These are phyloP conservation scores for Mortierella sp. DNA, from an alignment of 371 early-diverging fungal genomes.

Conservation along the genomic window DNA sequence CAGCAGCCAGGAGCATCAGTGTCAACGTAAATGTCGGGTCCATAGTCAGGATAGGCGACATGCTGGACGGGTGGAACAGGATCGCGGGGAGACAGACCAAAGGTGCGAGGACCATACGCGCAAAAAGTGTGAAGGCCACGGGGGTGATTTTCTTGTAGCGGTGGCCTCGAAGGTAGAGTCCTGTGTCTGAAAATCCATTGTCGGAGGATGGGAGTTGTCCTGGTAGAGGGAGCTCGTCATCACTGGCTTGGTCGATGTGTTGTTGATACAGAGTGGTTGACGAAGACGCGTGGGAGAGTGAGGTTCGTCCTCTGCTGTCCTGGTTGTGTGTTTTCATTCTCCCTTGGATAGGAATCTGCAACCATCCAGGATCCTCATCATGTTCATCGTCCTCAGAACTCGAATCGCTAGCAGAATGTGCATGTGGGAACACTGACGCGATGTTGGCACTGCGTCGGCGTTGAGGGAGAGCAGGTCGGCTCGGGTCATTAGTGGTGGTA, in stretches of 20 bases:
- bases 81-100: slow-evolving; percentile 63
- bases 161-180: slow-evolving; percentile 14
- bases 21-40: slow-evolving; percentile 67
- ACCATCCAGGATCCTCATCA: slow-evolving; percentile 24
- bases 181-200: slow-evolving; percentile 17
- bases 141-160: slow-evolving; percentile 57
- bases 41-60: slow-evolving; percentile 59
- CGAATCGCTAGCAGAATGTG: slow-evolving; percentile 12
- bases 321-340: slow-evolving; percentile 4
- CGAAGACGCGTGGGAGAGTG: slow-evolving; percentile 20
- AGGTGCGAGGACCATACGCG: slow-evolving; percentile 66
- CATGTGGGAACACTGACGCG: slow-evolving; percentile 26
- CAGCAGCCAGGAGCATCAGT: slow-evolving; percentile 68
- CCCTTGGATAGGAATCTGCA: slow-evolving; percentile 1
- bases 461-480: slow-evolving; percentile 6
- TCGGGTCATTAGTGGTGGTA: neutral
- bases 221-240: slow-evolving; percentile 9
- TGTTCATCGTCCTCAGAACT: slow-evolving; percentile 23
- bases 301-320: neutral
- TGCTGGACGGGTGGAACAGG: slow-evolving; percentile 58
- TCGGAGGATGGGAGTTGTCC: neutral
- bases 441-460: slow-evolving; percentile 20
- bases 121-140: slow-evolving; percentile 53
- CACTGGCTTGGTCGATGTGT: neutral
- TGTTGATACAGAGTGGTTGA: slow-evolving; percentile 18